Evolutionary conservation across 2,329 filamentous ascomycete genomes (phyloP).

Genomic region (Sclerotinia minor): DNA sequence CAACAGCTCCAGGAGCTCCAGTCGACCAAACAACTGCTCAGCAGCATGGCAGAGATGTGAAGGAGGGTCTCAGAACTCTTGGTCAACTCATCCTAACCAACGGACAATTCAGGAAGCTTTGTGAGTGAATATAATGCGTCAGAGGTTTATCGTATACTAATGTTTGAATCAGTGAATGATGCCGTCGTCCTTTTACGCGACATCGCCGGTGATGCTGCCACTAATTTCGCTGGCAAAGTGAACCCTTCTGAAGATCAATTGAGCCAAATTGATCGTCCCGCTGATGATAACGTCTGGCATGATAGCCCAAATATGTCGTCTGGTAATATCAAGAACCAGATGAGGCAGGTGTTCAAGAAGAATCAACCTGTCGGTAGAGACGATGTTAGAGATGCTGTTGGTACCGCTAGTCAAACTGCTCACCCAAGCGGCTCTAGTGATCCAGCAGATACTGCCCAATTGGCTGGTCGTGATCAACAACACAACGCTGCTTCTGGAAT

Average conservation of each 20-base stretch:
- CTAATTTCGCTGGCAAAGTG: constrained; percentile 71
- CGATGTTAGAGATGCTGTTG: constrained; percentile 61
- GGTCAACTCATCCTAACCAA: constrained; percentile 91
- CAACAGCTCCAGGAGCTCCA: constrained; percentile 63
- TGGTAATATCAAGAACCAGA: constrained; percentile 66
- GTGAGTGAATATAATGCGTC: constrained; percentile 22
- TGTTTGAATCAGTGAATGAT: constrained; percentile 62
- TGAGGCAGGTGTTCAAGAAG: constrained; percentile 59
- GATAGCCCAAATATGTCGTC: constrained; percentile 76
- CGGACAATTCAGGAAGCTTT: constrained; percentile 60
- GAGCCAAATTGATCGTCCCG: constrained; percentile 75
- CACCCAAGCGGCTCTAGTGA: constrained; percentile 57
- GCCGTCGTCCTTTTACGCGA: constrained; percentile 79
- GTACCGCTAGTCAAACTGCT: constrained; percentile 57
- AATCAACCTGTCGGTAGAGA: constrained; percentile 52
- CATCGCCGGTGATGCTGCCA: constrained; percentile 86
- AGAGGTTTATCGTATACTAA: constrained; percentile 28
- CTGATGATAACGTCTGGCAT: constrained; percentile 91
- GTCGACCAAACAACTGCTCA: constrained; percentile 74
- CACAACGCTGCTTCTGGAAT: constrained; percentile 49
- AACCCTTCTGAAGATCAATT: constrained; percentile 78
- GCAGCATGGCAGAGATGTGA: constrained; percentile 79
- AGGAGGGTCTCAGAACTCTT: constrained; percentile 83
- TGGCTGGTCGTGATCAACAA: constrained; percentile 50
- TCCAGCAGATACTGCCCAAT: constrained; percentile 52